Conservation (phyloP, 805 yeast species). For the Candida bentonensis region DNA sequence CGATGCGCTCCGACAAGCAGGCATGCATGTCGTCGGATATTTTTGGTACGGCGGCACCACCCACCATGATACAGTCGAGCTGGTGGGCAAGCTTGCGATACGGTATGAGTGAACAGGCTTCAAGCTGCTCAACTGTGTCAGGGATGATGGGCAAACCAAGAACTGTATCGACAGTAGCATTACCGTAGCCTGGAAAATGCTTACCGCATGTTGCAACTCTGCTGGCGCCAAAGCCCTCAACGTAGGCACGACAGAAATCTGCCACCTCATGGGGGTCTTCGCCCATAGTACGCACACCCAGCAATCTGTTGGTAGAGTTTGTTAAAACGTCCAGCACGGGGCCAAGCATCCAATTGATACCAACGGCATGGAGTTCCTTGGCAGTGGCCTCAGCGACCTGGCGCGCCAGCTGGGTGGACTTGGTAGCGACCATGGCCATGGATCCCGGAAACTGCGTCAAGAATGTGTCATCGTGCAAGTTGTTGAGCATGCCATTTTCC, state of each 20-base stretch:
- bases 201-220: conserved; percentile 44
- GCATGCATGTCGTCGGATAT: conserved; percentile 50
- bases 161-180: conserved; percentile 42
- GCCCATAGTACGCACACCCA: conserved; percentile 50
- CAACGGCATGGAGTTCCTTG: conserved; percentile 36
- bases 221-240: conserved; percentile 39
- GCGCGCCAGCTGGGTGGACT: conserved; percentile 33
- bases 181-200: conserved; percentile 56
- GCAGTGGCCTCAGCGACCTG: conserved; percentile 42
- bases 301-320: conserved; percentile 38
- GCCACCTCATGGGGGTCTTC: conserved; percentile 44
- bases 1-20: conserved; percentile 40
- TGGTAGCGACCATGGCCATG: conserved; percentile 48
- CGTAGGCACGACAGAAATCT: conserved; percentile 38
- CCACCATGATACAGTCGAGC: conserved; percentile 45
- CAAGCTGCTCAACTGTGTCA: conserved; percentile 39
- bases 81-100: conserved; percentile 29
- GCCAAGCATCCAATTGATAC: conserved; percentile 41
- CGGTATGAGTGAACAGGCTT: conserved; percentile 36
- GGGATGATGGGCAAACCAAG: conserved; percentile 46
- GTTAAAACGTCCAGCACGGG: conserved; percentile 52
- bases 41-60: conserved; percentile 53
- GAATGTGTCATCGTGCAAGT: conserved; percentile 36
- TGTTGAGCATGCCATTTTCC: conserved; percentile 51
- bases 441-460: conserved; percentile 51